phyloP scores from a whole-genome alignment of 129 eudicot species.

The Chrysanthemum makinoi region DNA sequence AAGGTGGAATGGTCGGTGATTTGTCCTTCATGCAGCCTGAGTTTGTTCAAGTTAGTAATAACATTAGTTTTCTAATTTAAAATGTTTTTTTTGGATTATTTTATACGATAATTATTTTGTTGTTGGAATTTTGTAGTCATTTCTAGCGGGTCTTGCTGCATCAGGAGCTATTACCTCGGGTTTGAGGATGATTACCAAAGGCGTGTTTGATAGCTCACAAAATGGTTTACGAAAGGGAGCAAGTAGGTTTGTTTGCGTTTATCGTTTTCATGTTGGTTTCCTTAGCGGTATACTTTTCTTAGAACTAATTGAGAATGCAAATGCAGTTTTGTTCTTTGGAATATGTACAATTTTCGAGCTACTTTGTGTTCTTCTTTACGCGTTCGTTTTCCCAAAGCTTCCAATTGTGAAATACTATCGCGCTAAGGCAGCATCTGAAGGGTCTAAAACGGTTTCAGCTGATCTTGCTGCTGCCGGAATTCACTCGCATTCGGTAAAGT shows the following conservation, averaged over 20 bases:
- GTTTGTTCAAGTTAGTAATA: conserved; percentile 43
- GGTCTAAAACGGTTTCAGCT: conserved; percentile 47
- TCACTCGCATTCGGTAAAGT: conserved; percentile 16
- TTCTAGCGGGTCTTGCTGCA: conserved; percentile 56
- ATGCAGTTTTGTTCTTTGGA: conserved; percentile 40
- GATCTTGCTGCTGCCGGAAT: conserved; percentile 49
- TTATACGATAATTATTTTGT: not conserved
- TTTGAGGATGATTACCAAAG: conserved; percentile 60
- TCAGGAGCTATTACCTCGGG: conserved; percentile 58
- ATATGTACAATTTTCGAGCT: conserved; percentile 38
- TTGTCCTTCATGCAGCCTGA: conserved; percentile 53
- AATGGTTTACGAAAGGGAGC: conserved; percentile 63
- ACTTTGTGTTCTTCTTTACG: conserved; percentile 39
- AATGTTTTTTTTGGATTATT: not conserved
- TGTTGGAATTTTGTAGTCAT: conserved; percentile 36
- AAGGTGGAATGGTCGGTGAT: conserved; percentile 72
- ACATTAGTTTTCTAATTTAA: no score
- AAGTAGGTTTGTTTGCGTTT: conserved; percentile 29
- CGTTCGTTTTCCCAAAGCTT: conserved; percentile 42
- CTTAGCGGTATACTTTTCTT: not conserved
- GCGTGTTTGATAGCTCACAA: conserved; percentile 48
- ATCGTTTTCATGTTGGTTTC: not conserved
- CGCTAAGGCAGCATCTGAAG: conserved; percentile 47
- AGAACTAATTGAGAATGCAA: not conserved
- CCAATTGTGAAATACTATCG: conserved; percentile 46